Conservation (phyloP, 192 early-diverging fungal species). For the Entomortierella parvispora region DNA sequence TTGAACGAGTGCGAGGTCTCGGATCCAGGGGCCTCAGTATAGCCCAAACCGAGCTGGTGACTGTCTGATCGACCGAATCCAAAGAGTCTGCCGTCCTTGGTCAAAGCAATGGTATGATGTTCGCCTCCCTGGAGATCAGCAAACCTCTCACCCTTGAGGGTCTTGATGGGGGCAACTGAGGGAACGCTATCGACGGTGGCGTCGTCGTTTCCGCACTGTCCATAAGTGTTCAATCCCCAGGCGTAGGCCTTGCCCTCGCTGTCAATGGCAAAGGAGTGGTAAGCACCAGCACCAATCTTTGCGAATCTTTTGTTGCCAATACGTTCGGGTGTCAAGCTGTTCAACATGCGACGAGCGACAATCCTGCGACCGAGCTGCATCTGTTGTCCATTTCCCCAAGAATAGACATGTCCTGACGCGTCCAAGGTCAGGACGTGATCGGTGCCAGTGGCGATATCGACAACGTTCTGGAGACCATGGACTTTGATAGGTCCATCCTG, state of each 20-base stretch:
- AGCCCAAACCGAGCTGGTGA: conserved; percentile 79
- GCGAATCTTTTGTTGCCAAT: conserved; percentile 67
- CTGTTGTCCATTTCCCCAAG: conserved; percentile 92
- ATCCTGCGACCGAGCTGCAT: conserved; percentile 89
- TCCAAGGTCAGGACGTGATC: conserved; percentile 90
- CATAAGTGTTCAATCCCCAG: conserved; percentile 93
- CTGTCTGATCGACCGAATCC: conserved; percentile 89
- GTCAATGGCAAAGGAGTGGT: conserved; percentile 86
- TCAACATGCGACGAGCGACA: conserved; percentile 75
- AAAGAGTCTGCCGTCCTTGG: conserved; percentile 76
- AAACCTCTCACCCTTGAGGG: conserved; percentile 58
- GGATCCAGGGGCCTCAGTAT: conserved; percentile 41
- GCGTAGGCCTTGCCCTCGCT: conserved; percentile 72
- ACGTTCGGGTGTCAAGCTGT: conserved; percentile 65
- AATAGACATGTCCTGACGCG: conserved; percentile 77
- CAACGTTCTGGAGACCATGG: conserved; percentile 66
- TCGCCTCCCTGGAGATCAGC: conserved; percentile 80
- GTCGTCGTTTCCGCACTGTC: conserved; percentile 77
- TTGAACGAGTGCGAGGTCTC: conserved; percentile 54
- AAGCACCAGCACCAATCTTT: conserved; percentile 79
- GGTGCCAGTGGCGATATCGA: conserved; percentile 82
- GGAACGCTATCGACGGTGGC: conserved; percentile 58
- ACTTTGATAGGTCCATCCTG: conserved; percentile 70
- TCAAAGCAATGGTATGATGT: conserved; percentile 85
- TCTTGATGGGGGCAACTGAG: conserved; percentile 65